Evolutionary conservation across 1,284 basidiomycete species (phyloP).

Genomic region (Neotropicomus parvogracilis): DNA sequence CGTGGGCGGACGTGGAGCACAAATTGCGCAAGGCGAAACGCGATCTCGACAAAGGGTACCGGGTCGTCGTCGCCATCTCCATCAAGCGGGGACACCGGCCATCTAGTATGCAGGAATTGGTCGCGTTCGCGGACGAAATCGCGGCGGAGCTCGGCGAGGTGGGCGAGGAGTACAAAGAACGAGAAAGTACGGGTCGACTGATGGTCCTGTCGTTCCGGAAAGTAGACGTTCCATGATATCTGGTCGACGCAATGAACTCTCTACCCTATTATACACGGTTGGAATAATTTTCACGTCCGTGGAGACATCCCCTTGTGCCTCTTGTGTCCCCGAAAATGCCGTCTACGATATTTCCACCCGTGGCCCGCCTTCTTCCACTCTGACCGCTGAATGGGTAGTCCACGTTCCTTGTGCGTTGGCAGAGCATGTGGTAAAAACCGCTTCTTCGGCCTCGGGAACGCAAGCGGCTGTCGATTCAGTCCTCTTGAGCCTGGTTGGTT

Average conservation of each 20-base stretch:
- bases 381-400: slow-evolving; percentile 36
- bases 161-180: slow-evolving; percentile 50
- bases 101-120: slow-evolving; percentile 36
- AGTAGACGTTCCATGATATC: slow-evolving; percentile 8
- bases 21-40: slow-evolving; percentile 61
- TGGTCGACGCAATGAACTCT: slow-evolving; percentile 7
- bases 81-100: slow-evolving; percentile 43
- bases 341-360: slow-evolving; percentile 18
- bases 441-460: slow-evolving; percentile 28
- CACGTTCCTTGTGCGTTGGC: slow-evolving; percentile 37
- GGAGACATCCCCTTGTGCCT: neutral
- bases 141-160: slow-evolving; percentile 42
- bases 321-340: slow-evolving; percentile 6
- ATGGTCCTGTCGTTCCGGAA: slow-evolving; percentile 44
- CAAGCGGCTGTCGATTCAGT: slow-evolving; percentile 31
- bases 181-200: slow-evolving; percentile 38
- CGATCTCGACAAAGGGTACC: slow-evolving; percentile 57
- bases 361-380: slow-evolving; percentile 24
- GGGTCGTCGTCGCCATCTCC: slow-evolving; percentile 57
- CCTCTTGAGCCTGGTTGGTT: slow-evolving; percentile 5
- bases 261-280: slow-evolving; percentile 28
- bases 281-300: slow-evolving; percentile 25
- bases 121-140: slow-evolving; percentile 41
- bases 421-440: slow-evolving; percentile 30
- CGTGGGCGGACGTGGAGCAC: slow-evolving; percentile 56